Evolutionary conservation across 768 basidiomycete species (phyloP).

Genomic region (Pisolithus marmoratus): DNA sequence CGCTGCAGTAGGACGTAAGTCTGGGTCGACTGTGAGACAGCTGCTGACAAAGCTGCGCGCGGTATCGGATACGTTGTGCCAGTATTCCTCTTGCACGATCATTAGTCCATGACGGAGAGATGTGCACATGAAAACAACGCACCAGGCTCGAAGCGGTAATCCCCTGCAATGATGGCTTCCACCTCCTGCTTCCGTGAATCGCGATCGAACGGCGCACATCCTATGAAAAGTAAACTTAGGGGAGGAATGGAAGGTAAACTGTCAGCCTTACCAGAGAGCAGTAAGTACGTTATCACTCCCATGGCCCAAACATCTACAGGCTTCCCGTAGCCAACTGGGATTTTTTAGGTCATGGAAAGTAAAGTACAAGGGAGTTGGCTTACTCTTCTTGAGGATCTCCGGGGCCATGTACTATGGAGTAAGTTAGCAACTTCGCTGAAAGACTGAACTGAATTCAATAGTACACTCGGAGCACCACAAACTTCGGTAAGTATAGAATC

Average conservation of each 20-base stretch:
- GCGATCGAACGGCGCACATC: slow-evolving; percentile 96
- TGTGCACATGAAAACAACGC: slow-evolving; percentile 6
- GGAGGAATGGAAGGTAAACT: neutral
- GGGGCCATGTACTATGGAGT: slow-evolving; percentile 82
- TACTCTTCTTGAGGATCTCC: slow-evolving; percentile 91
- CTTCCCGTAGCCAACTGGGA: slow-evolving; percentile 80
- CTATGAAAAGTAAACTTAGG: slow-evolving; percentile 26
- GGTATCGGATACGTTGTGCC: slow-evolving; percentile 73
- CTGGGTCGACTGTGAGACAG: slow-evolving; percentile 84
- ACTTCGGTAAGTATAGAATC: slow-evolving; percentile 89
- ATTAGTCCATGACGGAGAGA: neutral
- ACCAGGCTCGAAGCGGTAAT: slow-evolving; percentile 85
- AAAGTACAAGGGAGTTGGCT: slow-evolving; percentile 16
- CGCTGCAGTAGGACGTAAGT: slow-evolving; percentile 69
- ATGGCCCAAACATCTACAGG: slow-evolving; percentile 98
- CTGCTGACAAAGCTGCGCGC: slow-evolving; percentile 77
- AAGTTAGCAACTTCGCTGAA: slow-evolving; percentile 3
- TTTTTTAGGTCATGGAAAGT: slow-evolving; percentile 1
- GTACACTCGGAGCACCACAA: slow-evolving; percentile 86
- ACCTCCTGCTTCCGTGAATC: slow-evolving; percentile 85
- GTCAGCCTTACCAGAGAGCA: slow-evolving; percentile 55
- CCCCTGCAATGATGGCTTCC: slow-evolving; percentile 90
- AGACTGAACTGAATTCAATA: slow-evolving; percentile 17
- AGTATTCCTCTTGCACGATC: slow-evolving; percentile 60
- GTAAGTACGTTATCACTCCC: slow-evolving; percentile 97